Percentiles rank a stretch among this genome's conserved stretches.
phyloP scores from a whole-genome alignment of 495 filamentous ascomycete species.

The Neurospora cerealis region DNA sequence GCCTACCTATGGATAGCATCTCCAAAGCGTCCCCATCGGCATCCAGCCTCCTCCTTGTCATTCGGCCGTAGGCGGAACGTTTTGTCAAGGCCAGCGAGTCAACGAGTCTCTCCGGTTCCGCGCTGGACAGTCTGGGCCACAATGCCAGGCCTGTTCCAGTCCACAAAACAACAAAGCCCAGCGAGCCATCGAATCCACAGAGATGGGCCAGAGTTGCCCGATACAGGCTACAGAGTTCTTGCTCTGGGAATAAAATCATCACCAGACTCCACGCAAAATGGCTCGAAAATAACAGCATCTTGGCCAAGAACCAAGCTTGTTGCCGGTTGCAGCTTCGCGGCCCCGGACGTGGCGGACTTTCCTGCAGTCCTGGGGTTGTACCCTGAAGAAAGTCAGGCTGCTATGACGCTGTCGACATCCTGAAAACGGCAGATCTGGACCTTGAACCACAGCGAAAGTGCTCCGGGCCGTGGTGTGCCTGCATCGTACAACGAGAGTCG shows the following conservation, averaged over 20 bases:
- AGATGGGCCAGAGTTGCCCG: slow-evolving; percentile 6
- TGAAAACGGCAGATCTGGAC: slow-evolving; percentile 12
- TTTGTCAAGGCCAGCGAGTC: neutral
- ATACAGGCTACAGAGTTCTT: neutral
- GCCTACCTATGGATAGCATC: neutral
- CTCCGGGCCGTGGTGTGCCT: slow-evolving; percentile 14
- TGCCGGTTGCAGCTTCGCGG: neutral
- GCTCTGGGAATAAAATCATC: neutral
- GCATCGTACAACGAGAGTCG: slow-evolving; percentile 13
- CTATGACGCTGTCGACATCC: slow-evolving; percentile 12
- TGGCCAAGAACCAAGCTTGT: slow-evolving; percentile 1
- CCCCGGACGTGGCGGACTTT: slow-evolving; percentile 13
- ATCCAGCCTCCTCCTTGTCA: slow-evolving; percentile 6
- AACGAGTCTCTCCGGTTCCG: neutral
- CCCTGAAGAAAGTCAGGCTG: slow-evolving; percentile 11
- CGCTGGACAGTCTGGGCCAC: neutral
- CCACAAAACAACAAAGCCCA: slow-evolving; percentile 6
- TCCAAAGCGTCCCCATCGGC: slow-evolving; percentile 1
- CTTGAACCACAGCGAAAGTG: slow-evolving; percentile 11
- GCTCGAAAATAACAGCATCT: neutral
- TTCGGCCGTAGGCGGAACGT: slow-evolving; percentile 5
- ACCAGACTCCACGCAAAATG: neutral
- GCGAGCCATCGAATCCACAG: slow-evolving; percentile 1
- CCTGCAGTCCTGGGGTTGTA: slow-evolving; percentile 11
- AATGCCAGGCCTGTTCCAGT: slow-evolving; percentile 2